Conservation (phyloP, 2,329 filamentous ascomycete genomes). For the Amauroascus niger region DNA sequence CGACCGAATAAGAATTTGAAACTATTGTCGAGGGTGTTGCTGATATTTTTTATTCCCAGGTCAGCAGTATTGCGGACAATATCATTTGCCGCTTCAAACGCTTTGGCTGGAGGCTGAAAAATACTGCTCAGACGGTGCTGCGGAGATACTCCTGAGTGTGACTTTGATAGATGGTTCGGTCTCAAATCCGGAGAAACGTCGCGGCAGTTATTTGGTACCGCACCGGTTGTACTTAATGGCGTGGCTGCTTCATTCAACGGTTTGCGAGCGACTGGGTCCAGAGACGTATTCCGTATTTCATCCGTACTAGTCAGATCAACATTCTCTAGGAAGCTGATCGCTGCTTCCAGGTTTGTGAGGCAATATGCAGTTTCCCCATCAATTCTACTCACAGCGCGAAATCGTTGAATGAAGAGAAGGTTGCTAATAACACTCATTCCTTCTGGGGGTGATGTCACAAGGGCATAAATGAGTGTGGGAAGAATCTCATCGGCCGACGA, state of each 20-base stretch:
- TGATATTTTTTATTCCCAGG: conserved; percentile 83
- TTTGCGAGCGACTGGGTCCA: not conserved
- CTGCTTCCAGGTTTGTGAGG: conserved; percentile 87
- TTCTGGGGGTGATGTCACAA: conserved; percentile 82
- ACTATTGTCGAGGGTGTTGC: conserved; percentile 79
- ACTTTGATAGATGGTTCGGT: conserved; percentile 22
- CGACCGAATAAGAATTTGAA: conserved; percentile 90
- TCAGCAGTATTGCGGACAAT: conserved; percentile 81
- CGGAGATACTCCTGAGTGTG: conserved; percentile 38
- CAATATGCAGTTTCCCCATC: conserved; percentile 95
- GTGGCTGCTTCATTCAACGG: not conserved
- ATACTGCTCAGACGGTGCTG: conserved; percentile 75
- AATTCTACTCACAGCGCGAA: conserved; percentile 74
- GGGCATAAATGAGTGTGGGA: conserved; percentile 88
- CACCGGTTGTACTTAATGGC: not conserved
- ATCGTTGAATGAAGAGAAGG: conserved; percentile 85
- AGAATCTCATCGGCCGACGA: conserved; percentile 96
- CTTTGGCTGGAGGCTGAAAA: conserved; percentile 72
- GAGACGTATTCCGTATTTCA: not conserved
- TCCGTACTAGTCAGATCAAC: conserved; percentile 79
- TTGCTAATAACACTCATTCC: conserved; percentile 87
- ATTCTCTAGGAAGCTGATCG: conserved; percentile 87
- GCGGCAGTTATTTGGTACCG: not conserved
- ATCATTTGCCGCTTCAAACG: conserved; percentile 72
- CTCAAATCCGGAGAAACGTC: conserved; percentile 17